Evolutionary conservation across 345 rosid species (phyloP), one percentile per base, ranked within the genome.

Genomic region (Trapa bicornis): DNA sequence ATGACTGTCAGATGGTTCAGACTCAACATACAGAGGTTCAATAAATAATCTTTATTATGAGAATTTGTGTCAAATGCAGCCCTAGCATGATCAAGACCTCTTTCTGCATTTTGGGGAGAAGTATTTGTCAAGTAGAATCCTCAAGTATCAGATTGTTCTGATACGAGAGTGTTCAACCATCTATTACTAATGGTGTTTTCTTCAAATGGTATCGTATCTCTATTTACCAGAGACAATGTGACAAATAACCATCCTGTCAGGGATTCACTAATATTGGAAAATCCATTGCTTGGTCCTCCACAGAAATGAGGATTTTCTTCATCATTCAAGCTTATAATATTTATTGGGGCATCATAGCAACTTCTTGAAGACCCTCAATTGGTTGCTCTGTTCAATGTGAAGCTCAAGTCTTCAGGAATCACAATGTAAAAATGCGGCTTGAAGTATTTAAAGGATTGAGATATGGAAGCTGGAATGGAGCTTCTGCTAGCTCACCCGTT

Each of bases 301-400:
- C 37, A 81, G 71, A 71, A 64, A 68, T 22, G 67, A 68, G 71
- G 70, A 43, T 75, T 80, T 17, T 79, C 85, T n/a, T 75, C 84
- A 74, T 64, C 71, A 65, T 70, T 73, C 69, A 60, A 70, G 70
- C 72, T 74, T 60, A 76, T 65, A 16, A 73, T 74, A 75, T 65
- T 80, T 35, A 83, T 54, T 13, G 84, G 76, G 33, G 88, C 69
- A 48, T 72, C 68, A 22, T 80, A 82, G 76, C 80, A 83, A 45
- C 84, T 81, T 72, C 87, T 78, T 52, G 90, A 83, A 35, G 99
- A 90, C 47, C 95, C 87, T 73, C 88, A 74, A 73, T 95, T 91
- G 63, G 80, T 70, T 63, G 95, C 96, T 76, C 96, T 84, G 65
- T 81, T 78, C 65, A 91, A 73, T 64, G 95, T 82, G 73, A 89